Percentiles rank a stretch among this genome's conserved stretches.
phyloP scores from a whole-genome alignment of 2,329 filamentous ascomycete genomes.

The Fusarium palustre region DNA sequence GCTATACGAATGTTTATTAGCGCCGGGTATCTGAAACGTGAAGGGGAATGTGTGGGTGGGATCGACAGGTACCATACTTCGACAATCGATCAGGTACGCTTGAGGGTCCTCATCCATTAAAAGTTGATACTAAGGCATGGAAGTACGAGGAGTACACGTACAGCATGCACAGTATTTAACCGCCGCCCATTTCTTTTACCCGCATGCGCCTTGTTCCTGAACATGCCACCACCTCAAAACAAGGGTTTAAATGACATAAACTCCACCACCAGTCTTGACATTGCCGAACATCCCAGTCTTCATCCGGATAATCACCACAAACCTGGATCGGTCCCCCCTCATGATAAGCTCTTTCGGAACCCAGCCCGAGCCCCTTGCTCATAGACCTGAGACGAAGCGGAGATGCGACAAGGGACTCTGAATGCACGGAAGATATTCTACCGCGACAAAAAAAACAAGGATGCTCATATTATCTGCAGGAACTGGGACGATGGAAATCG shows the following conservation, averaged over 20 bases:
- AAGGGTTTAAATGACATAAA: slow-evolving; percentile 3
- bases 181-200: slow-evolving; percentile 10
- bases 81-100: background rate
- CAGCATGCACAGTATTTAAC: slow-evolving; percentile 7
- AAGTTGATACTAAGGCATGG: background rate
- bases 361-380: slow-evolving; percentile 29
- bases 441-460: slow-evolving; percentile 25
- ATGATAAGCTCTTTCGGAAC: slow-evolving; percentile 24
- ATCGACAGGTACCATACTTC: slow-evolving; percentile 2
- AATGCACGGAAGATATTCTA: slow-evolving; percentile 42
- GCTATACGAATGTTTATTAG: slow-evolving; percentile 2
- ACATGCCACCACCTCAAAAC: background rate
- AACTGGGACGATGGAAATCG: slow-evolving; percentile 19
- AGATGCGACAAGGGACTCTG: slow-evolving; percentile 33
- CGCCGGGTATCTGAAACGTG: slow-evolving; percentile 39
- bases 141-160: background rate
- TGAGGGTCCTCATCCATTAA: background rate
- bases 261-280: slow-evolving; percentile 21
- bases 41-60: background rate
- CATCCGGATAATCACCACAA: slow-evolving; percentile 7
- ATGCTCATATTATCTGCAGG: slow-evolving; percentile 2
- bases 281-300: slow-evolving; percentile 19
- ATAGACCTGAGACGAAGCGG: slow-evolving; percentile 44
- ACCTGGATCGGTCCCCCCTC: slow-evolving; percentile 17
- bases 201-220: background rate